Percentiles rank a stretch among this genome's conserved stretches.
Evolutionary conservation across 139 green algal species (phyloP).

Genomic region (Diplosphaera chodatii): DNA sequence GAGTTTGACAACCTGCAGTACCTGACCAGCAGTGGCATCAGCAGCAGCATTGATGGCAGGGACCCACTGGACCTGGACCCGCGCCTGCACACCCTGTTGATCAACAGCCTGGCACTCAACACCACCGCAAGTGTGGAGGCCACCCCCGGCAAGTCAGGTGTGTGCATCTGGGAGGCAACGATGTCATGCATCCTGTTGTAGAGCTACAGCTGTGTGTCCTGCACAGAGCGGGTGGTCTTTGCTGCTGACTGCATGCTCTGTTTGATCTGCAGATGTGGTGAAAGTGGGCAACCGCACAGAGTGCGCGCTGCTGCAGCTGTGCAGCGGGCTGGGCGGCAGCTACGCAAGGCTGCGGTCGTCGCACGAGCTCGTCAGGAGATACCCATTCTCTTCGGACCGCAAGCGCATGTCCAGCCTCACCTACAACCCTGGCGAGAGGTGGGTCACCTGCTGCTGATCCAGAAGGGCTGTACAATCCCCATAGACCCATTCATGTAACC

Average conservation of each 20-base stretch:
- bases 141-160: too few species aligned
- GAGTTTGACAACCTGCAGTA: not conserved
- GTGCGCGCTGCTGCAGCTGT: constrained; percentile 70
- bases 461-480: too few species aligned
- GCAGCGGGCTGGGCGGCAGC: constrained; percentile 20
- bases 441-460: too few species aligned
- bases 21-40: not conserved
- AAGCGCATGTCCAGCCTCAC: constrained; percentile 74
- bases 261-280: constrained; percentile 14
- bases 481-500: too few species aligned
- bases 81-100: constrained; percentile 5
- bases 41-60: not conserved
- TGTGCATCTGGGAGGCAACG: too few species aligned
- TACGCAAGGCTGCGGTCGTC: constrained; percentile 4
- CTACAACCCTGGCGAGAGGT: constrained; percentile 6
- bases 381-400: constrained; percentile 55
- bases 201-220: not conserved
- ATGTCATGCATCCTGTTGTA: too few species aligned
- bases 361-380: constrained; percentile 7
- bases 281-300: constrained; percentile 73
- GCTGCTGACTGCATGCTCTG: too few species aligned
- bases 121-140: constrained; percentile 48
- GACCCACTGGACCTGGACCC: constrained; percentile 11
- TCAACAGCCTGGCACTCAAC: constrained; percentile 45
- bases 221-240: too few species aligned